Evolutionary conservation across 169 alveolate species (phyloP), one percentile per base, ranked within the genome.

Genomic region (Theileria parva): DNA sequence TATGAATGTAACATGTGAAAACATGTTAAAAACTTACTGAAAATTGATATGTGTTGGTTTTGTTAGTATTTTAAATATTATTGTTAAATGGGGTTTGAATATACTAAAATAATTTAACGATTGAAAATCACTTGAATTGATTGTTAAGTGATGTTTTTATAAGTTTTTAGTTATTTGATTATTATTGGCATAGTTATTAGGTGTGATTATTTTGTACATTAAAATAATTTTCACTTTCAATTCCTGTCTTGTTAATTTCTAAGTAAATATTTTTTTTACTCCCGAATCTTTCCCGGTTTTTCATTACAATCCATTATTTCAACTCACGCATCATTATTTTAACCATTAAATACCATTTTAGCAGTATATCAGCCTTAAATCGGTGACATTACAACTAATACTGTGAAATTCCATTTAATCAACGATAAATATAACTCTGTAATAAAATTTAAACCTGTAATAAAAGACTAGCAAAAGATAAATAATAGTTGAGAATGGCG

Each of bases 401-500:
- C 12, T 11, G 19, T 13, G 17, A 44, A 44, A 1, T 8, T 4
- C 19, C 53, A 44, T 44, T 44, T 44, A 44, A 44, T 11, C 53
- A 44, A 11, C 15, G 8, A 44, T 19, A 53, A n/a, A n/a, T n/a
- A n/a, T n/a, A n/a, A n/a, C n/a, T n/a, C n/a, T n/a, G n/a, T n/a
- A n/a, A n/a, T n/a, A n/a, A n/a, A n/a, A n/a, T n/a, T 53, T 53
- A 53, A 53, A 53, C 6, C 61, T 3, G 25, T 53, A 53, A 53
- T 53, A 53, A 53, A 32, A 32, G 5, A 32, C 37, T 32, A 32
- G 5, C 5, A 32, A 32, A 32, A 2, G 5, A 32, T 55, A 21
- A 55, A 8, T 60, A 13, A 4, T 60, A 60, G 68, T 30, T 3
- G 57, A 67, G 37, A 11, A 59, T 59, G 81, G 79, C 88, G 76